Conservation (phyloP, 2,329 filamentous ascomycete genomes). For the Drechslerella dactyloides region DNA sequence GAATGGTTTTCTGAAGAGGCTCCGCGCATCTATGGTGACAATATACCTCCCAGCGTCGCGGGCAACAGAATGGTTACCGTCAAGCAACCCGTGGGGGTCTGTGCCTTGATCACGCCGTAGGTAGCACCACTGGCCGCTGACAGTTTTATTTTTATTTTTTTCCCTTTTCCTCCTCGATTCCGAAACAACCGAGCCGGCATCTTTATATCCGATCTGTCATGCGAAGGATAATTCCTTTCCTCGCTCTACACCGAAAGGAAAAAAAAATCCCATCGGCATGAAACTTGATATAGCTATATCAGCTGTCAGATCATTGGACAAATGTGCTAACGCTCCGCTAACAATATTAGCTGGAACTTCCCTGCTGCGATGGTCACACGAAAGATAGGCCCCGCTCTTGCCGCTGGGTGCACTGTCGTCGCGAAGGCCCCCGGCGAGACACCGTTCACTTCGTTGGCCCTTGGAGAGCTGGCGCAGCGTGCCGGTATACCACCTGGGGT, state of each 20-base stretch:
- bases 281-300: constrained; percentile 19
- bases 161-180: not conserved
- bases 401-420: constrained; percentile 94
- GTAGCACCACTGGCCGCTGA: constrained; percentile 30
- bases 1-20: constrained; percentile 85
- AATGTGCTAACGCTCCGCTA: constrained; percentile 22
- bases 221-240: not conserved
- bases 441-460: constrained; percentile 84
- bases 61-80: constrained; percentile 78
- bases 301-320: constrained; percentile 10
- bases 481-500: constrained; percentile 91
- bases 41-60: constrained; percentile 72
- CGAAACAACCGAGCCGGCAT: constrained; percentile 28
- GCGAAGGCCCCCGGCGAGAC: constrained; percentile 91
- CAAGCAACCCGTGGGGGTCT: constrained; percentile 84
- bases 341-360: constrained; percentile 74
- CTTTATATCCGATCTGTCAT: constrained; percentile 13
- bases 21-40: constrained; percentile 74
- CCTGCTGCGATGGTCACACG: constrained; percentile 77
- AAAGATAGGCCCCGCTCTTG: constrained; percentile 76
- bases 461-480: constrained; percentile 83
- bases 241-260: no score
- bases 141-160: not conserved
- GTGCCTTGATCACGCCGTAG: constrained; percentile 77
- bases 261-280: constrained; percentile 16